Evolutionary conservation across 2,329 filamentous ascomycete species (phyloP).

Genomic region (Teratosphaeria viscida): DNA sequence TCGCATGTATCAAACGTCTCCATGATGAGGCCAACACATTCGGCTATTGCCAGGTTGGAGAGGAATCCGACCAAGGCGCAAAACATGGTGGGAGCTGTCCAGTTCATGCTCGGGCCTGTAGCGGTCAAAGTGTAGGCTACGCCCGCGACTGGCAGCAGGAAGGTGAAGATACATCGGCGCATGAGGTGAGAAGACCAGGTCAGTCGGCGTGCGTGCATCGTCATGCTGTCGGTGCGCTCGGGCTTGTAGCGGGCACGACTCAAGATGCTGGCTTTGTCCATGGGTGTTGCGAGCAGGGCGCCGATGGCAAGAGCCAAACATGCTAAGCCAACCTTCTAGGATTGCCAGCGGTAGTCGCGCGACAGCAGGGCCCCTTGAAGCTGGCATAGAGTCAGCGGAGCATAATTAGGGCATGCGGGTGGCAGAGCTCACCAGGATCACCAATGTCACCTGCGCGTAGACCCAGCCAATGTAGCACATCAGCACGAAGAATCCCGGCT

Average conservation of each 20-base stretch:
- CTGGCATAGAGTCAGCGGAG: conserved; percentile 23
- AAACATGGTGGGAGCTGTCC: conserved; percentile 55
- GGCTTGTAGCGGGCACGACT: conserved; percentile 52
- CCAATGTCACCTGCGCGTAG: conserved; percentile 62
- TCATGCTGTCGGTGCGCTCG: conserved; percentile 55
- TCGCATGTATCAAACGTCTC: conserved; percentile 75
- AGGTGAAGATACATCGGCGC: conserved; percentile 56
- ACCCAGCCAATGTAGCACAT: conserved; percentile 69
- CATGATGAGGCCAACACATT: conserved; percentile 70
- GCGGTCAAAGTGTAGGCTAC: conserved; percentile 59
- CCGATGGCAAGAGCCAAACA: conserved; percentile 58
- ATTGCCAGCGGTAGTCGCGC: conserved; percentile 52
- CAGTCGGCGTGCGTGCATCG: conserved; percentile 44
- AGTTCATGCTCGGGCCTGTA: conserved; percentile 49
- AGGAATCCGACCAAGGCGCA: conserved; percentile 59
- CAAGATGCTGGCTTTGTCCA: conserved; percentile 61
- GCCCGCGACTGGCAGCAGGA: conserved; percentile 55
- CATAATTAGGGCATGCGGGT: background rate
- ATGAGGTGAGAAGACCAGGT: conserved; percentile 64
- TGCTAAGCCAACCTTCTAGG: conserved; percentile 56
- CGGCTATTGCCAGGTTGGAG: conserved; percentile 61
- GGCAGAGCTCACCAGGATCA: conserved; percentile 49
- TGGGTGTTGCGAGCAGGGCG: conserved; percentile 58
- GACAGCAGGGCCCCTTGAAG: conserved; percentile 62
- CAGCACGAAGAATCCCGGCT: conserved; percentile 63